These are phyloP conservation scores for Lactarius evosmus DNA, from an alignment of 768 basidiomycete genomes.

Conservation along the genomic window DNA sequence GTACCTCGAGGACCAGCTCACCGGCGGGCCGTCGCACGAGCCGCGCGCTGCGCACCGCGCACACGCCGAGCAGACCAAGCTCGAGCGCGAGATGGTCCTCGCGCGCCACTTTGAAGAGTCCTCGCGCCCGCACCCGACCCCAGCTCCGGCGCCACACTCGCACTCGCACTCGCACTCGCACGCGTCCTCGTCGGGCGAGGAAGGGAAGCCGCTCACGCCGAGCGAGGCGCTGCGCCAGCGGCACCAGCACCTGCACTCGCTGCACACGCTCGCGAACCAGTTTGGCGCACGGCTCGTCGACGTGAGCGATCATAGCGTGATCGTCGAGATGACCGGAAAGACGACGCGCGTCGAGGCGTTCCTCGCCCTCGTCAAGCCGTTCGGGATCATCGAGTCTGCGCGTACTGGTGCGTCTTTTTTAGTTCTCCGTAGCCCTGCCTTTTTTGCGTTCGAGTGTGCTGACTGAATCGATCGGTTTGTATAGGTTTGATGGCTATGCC, in stretches of 20 bases:
- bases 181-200: constrained; percentile 30
- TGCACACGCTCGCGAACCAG: constrained; percentile 77
- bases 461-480: neutral
- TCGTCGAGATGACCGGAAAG: constrained; percentile 94
- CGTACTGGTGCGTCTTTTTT: constrained; percentile 66
- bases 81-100: constrained; percentile 66
- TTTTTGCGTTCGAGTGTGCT: neutral
- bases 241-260: constrained; percentile 86
- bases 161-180: constrained; percentile 33
- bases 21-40: constrained; percentile 80
- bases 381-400: constrained; percentile 93
- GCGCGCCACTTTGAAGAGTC: constrained; percentile 77
- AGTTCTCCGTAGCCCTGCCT: neutral
- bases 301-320: constrained; percentile 90
- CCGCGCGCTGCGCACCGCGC: constrained; percentile 42
- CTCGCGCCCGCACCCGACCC: constrained; percentile 36
- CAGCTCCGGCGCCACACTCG: neutral
- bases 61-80: constrained; percentile 44
- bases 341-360: constrained; percentile 90
- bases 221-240: constrained; percentile 86
- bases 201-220: constrained; percentile 42
- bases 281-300: constrained; percentile 94
- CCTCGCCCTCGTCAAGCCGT: constrained; percentile 85
- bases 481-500: constrained; percentile 98
- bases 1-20: constrained; percentile 89